phyloP scores from a whole-genome alignment of 805 yeast species.

The Ogataea trehaloabstinens region DNA sequence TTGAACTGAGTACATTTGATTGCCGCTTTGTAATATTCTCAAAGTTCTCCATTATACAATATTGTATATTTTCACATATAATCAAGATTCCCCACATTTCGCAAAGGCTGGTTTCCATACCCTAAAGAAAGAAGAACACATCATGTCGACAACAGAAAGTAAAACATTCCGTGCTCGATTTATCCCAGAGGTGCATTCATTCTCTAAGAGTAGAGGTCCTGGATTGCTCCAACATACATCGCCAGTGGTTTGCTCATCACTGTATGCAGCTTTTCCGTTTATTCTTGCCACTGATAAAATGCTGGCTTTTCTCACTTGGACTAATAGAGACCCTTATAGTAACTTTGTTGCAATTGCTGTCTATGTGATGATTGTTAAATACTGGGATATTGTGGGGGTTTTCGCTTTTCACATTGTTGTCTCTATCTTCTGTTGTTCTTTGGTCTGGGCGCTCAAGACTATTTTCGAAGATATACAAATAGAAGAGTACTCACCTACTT shows the following conservation, averaged over 20 bases:
- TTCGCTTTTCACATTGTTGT: constrained; percentile 40
- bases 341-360: constrained; percentile 42
- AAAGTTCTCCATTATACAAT: no score
- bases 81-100: no score
- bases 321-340: constrained; percentile 47
- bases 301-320: constrained; percentile 52
- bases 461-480: constrained; percentile 37
- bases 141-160: constrained; percentile 10
- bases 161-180: constrained; percentile 19
- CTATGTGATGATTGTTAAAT: constrained; percentile 38
- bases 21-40: no score
- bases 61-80: no score
- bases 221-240: constrained; percentile 24
- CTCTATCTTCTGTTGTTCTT: constrained; percentile 36
- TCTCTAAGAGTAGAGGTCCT: constrained; percentile 19
- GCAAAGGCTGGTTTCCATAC: no score
- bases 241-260: constrained; percentile 46
- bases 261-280: constrained; percentile 47
- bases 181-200: constrained; percentile 15
- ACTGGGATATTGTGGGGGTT: constrained; percentile 40
- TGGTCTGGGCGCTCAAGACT: constrained; percentile 45
- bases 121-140: no score
- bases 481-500: constrained; percentile 39
- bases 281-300: constrained; percentile 42
- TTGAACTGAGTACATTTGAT: no score